Evolutionary conservation across 2,329 filamentous ascomycete species (phyloP).

Genomic region (Ascochyta lentis): DNA sequence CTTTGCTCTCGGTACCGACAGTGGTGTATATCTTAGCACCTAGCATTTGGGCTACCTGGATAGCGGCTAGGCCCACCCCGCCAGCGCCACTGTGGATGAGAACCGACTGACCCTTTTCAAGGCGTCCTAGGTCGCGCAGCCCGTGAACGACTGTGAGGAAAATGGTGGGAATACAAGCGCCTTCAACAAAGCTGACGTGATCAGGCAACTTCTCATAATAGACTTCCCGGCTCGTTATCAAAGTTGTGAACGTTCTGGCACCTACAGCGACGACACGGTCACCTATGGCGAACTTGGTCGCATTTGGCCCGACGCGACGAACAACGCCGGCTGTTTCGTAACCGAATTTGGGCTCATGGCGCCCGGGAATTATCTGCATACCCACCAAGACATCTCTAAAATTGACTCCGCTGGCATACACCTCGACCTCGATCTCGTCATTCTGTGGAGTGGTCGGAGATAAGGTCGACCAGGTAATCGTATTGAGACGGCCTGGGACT

Average conservation of each 20-base stretch:
- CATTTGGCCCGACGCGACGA: neutral
- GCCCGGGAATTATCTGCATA: neutral
- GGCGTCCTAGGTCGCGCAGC: neutral
- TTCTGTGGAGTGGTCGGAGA: neutral
- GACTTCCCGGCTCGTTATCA: neutral
- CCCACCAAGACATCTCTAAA: neutral
- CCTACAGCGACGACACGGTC: neutral
- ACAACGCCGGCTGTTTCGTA: neutral
- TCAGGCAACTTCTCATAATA: neutral
- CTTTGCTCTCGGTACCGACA: neutral
- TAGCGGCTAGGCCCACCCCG: slow-evolving; percentile 12
- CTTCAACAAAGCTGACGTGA: neutral
- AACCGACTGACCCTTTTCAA: slow-evolving; percentile 19
- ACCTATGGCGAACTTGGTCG: neutral
- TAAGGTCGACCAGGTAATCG: neutral
- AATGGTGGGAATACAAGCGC: neutral
- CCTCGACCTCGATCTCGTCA: too few relatives aligned
- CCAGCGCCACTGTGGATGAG: slow-evolving; percentile 40
- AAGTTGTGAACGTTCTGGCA: neutral
- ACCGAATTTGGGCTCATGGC: neutral
- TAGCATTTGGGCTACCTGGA: neutral
- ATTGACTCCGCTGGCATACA: too few relatives aligned
- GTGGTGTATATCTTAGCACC: neutral
- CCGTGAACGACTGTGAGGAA: neutral
- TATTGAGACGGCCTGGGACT: too few relatives aligned